phyloP scores from a whole-genome alignment of 1,139 yeast species.

The Taphrina communis region DNA sequence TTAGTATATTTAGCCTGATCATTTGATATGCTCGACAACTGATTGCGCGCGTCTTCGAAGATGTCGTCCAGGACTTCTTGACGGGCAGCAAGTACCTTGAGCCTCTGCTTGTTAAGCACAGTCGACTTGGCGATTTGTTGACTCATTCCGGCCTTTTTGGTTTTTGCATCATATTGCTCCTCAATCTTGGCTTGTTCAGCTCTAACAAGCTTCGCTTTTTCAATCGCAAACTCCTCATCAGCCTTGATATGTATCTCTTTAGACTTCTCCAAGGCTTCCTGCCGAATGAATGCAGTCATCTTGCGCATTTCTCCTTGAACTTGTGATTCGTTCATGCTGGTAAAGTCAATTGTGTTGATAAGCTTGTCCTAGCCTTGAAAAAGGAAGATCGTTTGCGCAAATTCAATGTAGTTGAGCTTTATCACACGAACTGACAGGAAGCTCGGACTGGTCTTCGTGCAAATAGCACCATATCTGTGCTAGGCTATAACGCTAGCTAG shows the following conservation, averaged over 20 bases:
- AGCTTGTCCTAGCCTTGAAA: background rate
- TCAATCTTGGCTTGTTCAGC: slow-evolving; percentile 91
- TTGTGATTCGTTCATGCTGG: slow-evolving; percentile 32
- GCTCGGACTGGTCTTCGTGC: too few relatives aligned
- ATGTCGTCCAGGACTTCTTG: slow-evolving; percentile 79
- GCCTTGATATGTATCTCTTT: slow-evolving; percentile 94
- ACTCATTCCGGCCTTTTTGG: slow-evolving; percentile 87
- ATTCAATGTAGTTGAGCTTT: too few relatives aligned
- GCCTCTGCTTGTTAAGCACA: slow-evolving; percentile 90
- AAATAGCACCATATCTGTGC: too few relatives aligned
- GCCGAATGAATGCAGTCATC: slow-evolving; percentile 99
- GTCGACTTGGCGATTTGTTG: slow-evolving; percentile 97
- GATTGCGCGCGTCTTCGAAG: slow-evolving; percentile 69
- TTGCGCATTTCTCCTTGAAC: slow-evolving; percentile 52
- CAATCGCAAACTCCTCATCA: slow-evolving; percentile 97
- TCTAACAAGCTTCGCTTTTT: slow-evolving; percentile 92
- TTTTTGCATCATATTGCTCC: slow-evolving; percentile 74
- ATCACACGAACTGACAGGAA: too few relatives aligned
- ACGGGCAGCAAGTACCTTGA: slow-evolving; percentile 83
- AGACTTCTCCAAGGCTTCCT: slow-evolving; percentile 99
- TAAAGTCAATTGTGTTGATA: background rate
- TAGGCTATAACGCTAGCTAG: too few relatives aligned
- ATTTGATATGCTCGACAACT: slow-evolving; percentile 64
- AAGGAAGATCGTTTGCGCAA: background rate
- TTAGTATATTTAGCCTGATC: slow-evolving; percentile 67